phyloP scores from a whole-genome alignment of 192 early-diverging fungal genomes.

The Entomortierella lignicola region DNA sequence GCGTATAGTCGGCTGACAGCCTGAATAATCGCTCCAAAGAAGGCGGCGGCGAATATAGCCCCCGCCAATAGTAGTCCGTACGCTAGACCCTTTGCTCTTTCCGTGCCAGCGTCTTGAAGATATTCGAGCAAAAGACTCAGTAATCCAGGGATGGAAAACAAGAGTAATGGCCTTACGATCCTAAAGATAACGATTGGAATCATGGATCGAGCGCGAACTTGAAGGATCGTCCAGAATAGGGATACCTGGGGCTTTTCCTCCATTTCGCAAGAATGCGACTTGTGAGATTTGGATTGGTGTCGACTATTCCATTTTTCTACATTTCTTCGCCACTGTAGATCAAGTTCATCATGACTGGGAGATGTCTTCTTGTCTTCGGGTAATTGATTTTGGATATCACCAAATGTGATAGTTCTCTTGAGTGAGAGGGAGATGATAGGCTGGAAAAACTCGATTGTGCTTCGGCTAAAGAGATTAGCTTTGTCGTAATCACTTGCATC shows the following conservation, averaged over 20 bases:
- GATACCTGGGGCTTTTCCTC: not conserved
- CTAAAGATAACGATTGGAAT: conserved; percentile 25
- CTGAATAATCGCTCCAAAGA: conserved; percentile 18
- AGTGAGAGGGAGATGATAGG: conserved; percentile 21
- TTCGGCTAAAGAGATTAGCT: conserved; percentile 22
- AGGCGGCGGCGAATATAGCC: conserved; percentile 14
- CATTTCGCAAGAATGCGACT: not conserved
- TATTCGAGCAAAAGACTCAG: conserved; percentile 27
- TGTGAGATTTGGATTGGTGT: not conserved
- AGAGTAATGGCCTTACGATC: conserved; percentile 2
- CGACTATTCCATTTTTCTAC: not conserved
- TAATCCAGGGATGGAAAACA: conserved; percentile 26
- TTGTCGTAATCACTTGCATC: conserved; percentile 34
- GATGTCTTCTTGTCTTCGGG: conserved; percentile 8
- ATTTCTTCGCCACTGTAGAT: conserved; percentile 12
- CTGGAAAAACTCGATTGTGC: conserved; percentile 26
- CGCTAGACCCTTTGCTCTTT: not conserved
- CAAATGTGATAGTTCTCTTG: conserved; percentile 11
- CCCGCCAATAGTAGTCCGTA: conserved; percentile 9
- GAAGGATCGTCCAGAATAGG: conserved; percentile 14
- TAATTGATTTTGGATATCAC: conserved; percentile 25
- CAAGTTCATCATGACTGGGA: not conserved
- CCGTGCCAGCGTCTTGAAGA: conserved; percentile 17
- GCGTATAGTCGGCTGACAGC: conserved; percentile 22
- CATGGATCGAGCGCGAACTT: conserved; percentile 1